A percentile compares a stretch with the other conserved stretches of the same genome.
phyloP scores from a whole-genome alignment of 2,329 filamentous ascomycete genomes.

The Clarireedia monteithiana region DNA sequence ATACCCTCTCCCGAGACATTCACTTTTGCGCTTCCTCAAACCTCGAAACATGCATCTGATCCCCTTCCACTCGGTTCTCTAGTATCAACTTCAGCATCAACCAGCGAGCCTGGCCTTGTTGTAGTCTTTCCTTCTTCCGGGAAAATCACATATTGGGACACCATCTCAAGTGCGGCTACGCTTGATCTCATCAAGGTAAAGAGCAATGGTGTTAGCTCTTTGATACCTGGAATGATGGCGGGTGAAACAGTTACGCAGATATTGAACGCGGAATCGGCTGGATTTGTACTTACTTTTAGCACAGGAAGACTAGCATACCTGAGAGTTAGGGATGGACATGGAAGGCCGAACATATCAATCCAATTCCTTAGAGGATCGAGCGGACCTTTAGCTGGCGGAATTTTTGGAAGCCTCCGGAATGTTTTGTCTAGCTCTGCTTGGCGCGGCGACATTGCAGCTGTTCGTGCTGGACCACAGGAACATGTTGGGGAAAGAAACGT shows the following conservation, averaged over 20 bases:
- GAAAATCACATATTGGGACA: slow-evolving; percentile 91
- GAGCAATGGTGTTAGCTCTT: slow-evolving; percentile 69
- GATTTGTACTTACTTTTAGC: slow-evolving; percentile 78
- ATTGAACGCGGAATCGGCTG: slow-evolving; percentile 73
- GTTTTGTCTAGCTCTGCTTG: slow-evolving; percentile 63
- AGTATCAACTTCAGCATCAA: slow-evolving; percentile 68
- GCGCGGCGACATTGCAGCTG: slow-evolving; percentile 72
- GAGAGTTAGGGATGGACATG: slow-evolving; percentile 77
- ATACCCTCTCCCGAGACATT: slow-evolving; percentile 67
- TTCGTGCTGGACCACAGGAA: slow-evolving; percentile 63
- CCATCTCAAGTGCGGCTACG: slow-evolving; percentile 79
- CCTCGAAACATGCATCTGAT: slow-evolving; percentile 57
- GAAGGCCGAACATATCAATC: slow-evolving; percentile 70
- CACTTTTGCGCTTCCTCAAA: slow-evolving; percentile 69
- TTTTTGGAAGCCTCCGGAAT: slow-evolving; percentile 76
- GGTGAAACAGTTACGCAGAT: slow-evolving; percentile 73
- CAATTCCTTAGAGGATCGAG: slow-evolving; percentile 64
- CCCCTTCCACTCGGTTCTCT: slow-evolving; percentile 76
- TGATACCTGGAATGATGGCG: slow-evolving; percentile 65
- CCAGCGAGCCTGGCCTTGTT: slow-evolving; percentile 77
- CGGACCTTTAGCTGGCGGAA: slow-evolving; percentile 49
- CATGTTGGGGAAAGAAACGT: slow-evolving; percentile 79
- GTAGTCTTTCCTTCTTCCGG: slow-evolving; percentile 78
- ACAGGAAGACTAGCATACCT: slow-evolving; percentile 82
- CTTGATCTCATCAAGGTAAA: slow-evolving; percentile 70